Evolutionary conservation across 106 monocot genomes (phyloP), one percentile per base, ranked within the genome.

Genomic region (Acorus calamus): DNA sequence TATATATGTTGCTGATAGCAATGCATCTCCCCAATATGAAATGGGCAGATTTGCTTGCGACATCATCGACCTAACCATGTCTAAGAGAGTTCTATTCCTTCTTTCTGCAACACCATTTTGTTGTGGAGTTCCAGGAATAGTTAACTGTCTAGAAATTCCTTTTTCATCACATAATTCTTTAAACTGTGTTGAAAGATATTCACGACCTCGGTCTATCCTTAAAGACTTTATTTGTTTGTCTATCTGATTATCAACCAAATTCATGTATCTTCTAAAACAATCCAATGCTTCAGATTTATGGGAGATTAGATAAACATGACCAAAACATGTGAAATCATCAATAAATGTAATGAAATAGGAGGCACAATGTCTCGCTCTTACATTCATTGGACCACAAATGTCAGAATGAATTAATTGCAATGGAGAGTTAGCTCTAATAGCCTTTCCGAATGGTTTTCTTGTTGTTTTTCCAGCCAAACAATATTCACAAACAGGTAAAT

Each of bases 201-300:
- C 55, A 55, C 55, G n/a, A 4, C 55, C 10, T n/a, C 55, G 5
- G n/a, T 55, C 55, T n/a, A 1, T 55, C 13, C 55, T 55, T 4
- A 55, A 11, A n/a, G n/a, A n/a, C 13, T 55, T 55, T 6, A 55
- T 10, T 8, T 11, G 6, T n/a, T 55, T 55, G 5, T 55, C 10
- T 55, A 55, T 10, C 13, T 55, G 55, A 55, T 55, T 55, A 0
- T 55, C 55, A 10, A 55, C 55, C n/a, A 55, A 10, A 55, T 11
- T 55, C 55, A 8, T n/a, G n/a, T 55, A 55, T 10, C n/a, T 8
- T 55, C 10, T 10, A n/a, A 3, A 55, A 12, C 10, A 55, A 2
- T 55, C 55, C 55, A 55, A 55, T 10, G 55, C 55, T 55, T 55
- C 1, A 10, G 10, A 55, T n/a, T 55, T 55, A n/a, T 55, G 55